Evolutionary conservation across 2,329 filamentous ascomycete species (phyloP), one percentile per base, ranked within the genome.

Genomic region (Diaporthe destruens): DNA sequence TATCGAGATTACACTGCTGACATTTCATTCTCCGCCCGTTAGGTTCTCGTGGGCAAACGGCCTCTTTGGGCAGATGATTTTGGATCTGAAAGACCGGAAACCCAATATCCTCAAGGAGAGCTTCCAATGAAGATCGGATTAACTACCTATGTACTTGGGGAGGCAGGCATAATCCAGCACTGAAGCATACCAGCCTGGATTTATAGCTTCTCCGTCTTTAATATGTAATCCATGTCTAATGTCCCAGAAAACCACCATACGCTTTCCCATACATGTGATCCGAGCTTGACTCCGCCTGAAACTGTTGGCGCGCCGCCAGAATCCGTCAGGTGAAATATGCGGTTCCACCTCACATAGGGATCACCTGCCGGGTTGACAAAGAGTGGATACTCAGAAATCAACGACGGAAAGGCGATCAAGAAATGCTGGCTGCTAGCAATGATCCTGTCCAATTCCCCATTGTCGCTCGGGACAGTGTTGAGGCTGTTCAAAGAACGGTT

Each of bases 41-140:
- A 94, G 93, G 93, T 96, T 97, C 79, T 92, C 93, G 1, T 96
- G 94, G 94, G 94, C 93, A n/a, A 96, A 96, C 79, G 94, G 92
- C 0, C 89, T 97, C 25, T 96, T 95, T 80, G 93, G 93, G n/a
- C 92, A 96, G 83, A 93, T 93, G 73, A 89, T 97, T 36, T 82
- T 96, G 70, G 92, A 95, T 82, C 79, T 96, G 71, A 90, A 91
- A n/a, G 85, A 87, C 74, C 85, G 93, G 80, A 93, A 92, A 79
- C 93, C 93, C 7, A 83, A 91, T 6, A 75, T 86, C 1, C 74
- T 86, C 25, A 77, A 79, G 65, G 74, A 79, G 70, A 83, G 81
- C 61, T 85, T 82, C 71, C 84, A 86, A 73, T 79, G 36, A 53
- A 20, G n/a, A 66, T 9, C 11, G 6, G 14, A 6, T 1, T 12